These are phyloP conservation scores for Phytophthora fragariaefolia DNA, from an alignment of 352 stramenopile species.

Conservation along the genomic window DNA sequence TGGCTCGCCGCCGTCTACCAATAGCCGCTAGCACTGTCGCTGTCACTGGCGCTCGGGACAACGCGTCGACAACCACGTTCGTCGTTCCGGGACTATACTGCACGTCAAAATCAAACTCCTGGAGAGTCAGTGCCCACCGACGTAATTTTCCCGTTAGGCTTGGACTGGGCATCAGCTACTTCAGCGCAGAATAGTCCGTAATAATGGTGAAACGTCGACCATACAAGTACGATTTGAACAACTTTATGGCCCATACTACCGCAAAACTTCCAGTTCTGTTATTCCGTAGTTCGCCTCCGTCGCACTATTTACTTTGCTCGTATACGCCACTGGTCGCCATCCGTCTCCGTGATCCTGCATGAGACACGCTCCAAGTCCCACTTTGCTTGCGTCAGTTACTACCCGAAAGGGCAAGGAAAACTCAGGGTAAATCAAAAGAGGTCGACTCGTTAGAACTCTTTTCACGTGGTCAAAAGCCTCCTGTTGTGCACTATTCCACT, in stretches of 20 bases:
- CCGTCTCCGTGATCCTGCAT: constrained; percentile 1
- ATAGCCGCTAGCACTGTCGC: neutral
- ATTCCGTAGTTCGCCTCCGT: neutral
- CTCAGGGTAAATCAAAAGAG: neutral
- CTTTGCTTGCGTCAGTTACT: neutral
- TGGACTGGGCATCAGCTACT: neutral
- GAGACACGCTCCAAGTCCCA: neutral
- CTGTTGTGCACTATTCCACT: neutral
- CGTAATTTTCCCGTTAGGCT: constrained; percentile 12
- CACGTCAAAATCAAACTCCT: constrained; percentile 31
- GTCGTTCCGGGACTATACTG: constrained; percentile 14
- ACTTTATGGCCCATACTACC: too few relatives aligned
- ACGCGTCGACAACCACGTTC: constrained; percentile 19
- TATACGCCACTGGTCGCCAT: neutral
- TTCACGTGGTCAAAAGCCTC: neutral
- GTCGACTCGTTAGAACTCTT: neutral
- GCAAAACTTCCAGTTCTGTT: neutral
- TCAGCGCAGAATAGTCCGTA: too few relatives aligned
- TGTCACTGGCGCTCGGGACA: constrained; percentile 15
- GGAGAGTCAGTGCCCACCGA: constrained; percentile 26
- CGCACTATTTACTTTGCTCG: neutral
- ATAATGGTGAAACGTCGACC: neutral
- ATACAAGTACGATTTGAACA: neutral
- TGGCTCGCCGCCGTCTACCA: neutral
- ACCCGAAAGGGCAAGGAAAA: too few relatives aligned